A percentile compares a stretch with the other conserved stretches of the same genome.
Evolutionary conservation across 139 green algal species (phyloP).

Genomic region (Chlamydomonas sp.): DNA sequence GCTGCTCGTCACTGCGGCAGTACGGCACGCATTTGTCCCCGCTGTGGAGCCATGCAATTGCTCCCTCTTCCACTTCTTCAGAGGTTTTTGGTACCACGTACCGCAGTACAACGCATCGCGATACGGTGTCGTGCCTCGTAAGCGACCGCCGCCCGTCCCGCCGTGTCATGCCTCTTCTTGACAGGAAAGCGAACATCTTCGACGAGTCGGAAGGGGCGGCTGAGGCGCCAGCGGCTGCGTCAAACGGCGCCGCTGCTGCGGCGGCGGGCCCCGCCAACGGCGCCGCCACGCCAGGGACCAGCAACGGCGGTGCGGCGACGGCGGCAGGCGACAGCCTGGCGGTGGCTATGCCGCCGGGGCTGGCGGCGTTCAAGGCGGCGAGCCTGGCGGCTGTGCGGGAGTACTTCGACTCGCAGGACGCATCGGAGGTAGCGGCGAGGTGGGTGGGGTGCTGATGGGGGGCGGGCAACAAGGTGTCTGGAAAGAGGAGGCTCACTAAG

Average conservation of each 20-base stretch:
- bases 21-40: too few relatives aligned
- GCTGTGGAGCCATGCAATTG: too few relatives aligned
- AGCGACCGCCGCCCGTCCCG: too few relatives aligned
- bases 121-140: too few relatives aligned
- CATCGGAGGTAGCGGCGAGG: constrained; percentile 67
- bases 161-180: too few relatives aligned
- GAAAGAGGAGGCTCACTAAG: background rate
- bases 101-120: too few relatives aligned
- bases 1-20: too few relatives aligned
- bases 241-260: constrained; percentile 8
- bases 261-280: background rate
- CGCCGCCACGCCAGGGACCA: background rate
- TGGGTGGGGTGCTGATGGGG: background rate
- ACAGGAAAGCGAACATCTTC: background rate
- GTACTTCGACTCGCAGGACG: constrained; percentile 85
- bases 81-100: too few relatives aligned
- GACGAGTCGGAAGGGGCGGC: background rate
- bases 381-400: constrained; percentile 74
- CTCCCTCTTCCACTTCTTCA: too few relatives aligned
- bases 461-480: background rate
- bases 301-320: background rate
- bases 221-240: background rate
- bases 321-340: background rate
- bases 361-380: constrained; percentile 78
- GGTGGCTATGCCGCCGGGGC: constrained; percentile 28